Base-by-base conservation (phyloP, 2,329 filamentous ascomycete genomes). In the Verticillium isaacii region DNA sequence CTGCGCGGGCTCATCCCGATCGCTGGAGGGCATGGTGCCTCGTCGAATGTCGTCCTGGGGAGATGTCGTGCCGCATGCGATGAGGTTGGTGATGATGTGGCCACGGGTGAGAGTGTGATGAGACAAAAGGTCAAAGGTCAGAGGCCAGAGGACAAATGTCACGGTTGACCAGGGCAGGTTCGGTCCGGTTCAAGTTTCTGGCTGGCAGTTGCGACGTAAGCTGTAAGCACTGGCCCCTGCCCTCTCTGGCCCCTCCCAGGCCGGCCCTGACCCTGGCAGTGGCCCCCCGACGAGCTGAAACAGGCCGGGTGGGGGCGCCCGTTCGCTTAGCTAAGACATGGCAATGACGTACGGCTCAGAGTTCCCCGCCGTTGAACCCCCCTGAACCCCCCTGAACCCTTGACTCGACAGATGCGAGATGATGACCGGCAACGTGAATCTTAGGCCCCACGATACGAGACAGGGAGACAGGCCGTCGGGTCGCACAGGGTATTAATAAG, bases 1-100 rank as follows among this genome's bases (percentile, higher is more conserved):
- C 59, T 60, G 59, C 56, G 62, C 59, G 45, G 59, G 56, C 56
- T 61, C 61, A 32, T 63, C 62, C 59, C 62, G 56, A 57, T 56
- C 62, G 52, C 36, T 61, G 36, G 39, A 37, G 17, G 61, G 60
- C 62, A 63, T 63, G 50, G 2, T 58, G 58, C 29, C 56, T 41
- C 52, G 39, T 58, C 23, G 37, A 54, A 37, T 37, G 55, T 52
- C n/a, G 45, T 52, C 45, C n/a, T 52, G n/a, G n/a, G n/a, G 45
- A 41, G 45, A 52, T 23, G 11, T n/a, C 19, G 19, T 52, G 8
- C 45, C 45, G 45, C 45, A 52, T 52, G 19, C 11, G 19, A 52
- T 52, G n/a, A 52, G 12, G 45, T 2, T 23, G 39, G n/a, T 17
- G 39, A 7, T n/a, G 39, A 45, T 17, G 9, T 3, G 39, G 9